Evolutionary conservation across 768 basidiomycete species (phyloP), one percentile per base, ranked within the genome.

Genomic region (Lentinula detonsa): DNA sequence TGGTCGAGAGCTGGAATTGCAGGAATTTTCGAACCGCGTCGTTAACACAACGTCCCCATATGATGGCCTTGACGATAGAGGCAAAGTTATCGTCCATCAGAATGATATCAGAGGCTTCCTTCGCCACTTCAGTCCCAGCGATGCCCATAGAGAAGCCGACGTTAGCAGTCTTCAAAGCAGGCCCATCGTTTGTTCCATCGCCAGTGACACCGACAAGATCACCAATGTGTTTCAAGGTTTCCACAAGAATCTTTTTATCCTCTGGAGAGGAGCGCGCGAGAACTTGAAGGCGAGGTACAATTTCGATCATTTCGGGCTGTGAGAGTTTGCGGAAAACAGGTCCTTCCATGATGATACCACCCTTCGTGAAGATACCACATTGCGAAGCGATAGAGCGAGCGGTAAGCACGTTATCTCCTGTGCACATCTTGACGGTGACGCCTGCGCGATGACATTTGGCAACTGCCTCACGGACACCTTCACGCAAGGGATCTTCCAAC

Each of bases 21-120:
- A 99, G 71, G 77, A 98, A 99, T 77, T 98, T 99, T 70, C 90
- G 87, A 55, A 98, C 97, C 0, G 95, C 87, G 68, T 99, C 97
- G 72, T 98, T 99, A 64, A 99, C 96, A 68, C 94, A 96, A 53
- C 97, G 91, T 46, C 97, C 97, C 96, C 97, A 98, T 80, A 97
- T 95, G 67, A 98, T 97, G 60, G 97, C 97, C 67, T 93, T 89
- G 65, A 98, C 93, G 68, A 99, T 95, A 2, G 93, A 95, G 4
- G 93, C 77, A 71, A 99, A 98, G 71, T 96, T 95, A 74, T 95
- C 94, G 70, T 95, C 91, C 95, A 97, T 97, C 45, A 98, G 85
- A 67, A 98, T 95, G 69, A 99, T 97, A 68, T 99, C 97, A 6
- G 96, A 98, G 1, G 97, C 97, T 73, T 98, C 95, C 74, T 99